Percentiles rank a stretch among this genome's conserved stretches.
These are phyloP conservation scores for Eucalyptus microcorys DNA, from an alignment of 345 rosid genomes.

Conservation along the genomic window DNA sequence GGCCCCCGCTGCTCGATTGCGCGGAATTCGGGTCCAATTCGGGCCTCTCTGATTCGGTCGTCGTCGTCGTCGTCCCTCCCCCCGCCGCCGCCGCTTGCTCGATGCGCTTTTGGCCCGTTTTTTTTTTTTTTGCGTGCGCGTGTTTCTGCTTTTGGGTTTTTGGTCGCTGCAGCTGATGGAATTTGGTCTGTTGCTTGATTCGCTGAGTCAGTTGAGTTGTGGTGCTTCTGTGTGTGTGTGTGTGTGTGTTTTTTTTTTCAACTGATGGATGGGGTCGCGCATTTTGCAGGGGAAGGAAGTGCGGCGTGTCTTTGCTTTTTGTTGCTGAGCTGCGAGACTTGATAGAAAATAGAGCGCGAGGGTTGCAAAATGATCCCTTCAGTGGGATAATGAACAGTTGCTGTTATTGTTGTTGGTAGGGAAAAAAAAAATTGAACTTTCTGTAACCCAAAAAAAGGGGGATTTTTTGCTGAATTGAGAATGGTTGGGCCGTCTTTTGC, in stretches of 20 bases:
- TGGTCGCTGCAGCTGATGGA: not conserved
- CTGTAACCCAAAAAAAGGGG: not conserved
- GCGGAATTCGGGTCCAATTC: not conserved
- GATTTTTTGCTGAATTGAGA: not conserved
- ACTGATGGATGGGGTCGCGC: not conserved
- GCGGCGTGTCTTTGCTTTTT: not conserved
- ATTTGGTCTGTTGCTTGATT: not conserved
- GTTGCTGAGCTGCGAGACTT: not conserved
- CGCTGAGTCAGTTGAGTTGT: not conserved
- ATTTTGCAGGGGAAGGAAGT: not conserved
- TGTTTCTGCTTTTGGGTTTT: not conserved
- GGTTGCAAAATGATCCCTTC: not conserved
- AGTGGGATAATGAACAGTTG: not conserved
- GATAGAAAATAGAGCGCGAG: not conserved
- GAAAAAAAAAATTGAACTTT: not conserved
- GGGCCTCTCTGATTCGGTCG: not conserved
- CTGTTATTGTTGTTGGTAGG: not conserved
- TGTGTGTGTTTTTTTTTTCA: no score
- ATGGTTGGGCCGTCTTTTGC: not conserved
- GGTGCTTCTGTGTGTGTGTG: not conserved
- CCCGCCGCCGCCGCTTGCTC: not conserved
- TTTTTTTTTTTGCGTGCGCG: not conserved
- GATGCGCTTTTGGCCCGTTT: not conserved
- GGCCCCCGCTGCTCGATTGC: not conserved
- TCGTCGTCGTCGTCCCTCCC: not conserved